A percentile compares a stretch with the other conserved stretches of the same genome.
Conservation (phyloP, 768 basidiomycete genomes). For the Rhodotorula toruloides region DNA sequence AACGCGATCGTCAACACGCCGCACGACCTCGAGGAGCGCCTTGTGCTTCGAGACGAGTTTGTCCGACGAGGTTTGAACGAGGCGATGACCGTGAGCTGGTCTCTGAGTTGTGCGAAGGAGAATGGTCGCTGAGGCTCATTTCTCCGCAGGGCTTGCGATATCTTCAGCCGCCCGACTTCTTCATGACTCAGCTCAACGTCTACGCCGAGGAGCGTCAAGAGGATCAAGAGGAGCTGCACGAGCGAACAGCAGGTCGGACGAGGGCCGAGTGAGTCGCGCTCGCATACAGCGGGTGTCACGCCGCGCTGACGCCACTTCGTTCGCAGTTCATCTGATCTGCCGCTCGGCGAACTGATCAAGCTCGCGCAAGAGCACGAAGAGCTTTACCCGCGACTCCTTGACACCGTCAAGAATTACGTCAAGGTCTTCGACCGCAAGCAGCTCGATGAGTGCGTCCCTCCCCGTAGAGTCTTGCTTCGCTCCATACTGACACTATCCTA, state of each 20-base stretch:
- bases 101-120: no score
- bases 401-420: constrained; percentile 58
- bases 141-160: constrained; percentile 72
- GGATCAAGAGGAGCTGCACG: constrained; percentile 77
- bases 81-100: constrained; percentile 70
- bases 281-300: not conserved
- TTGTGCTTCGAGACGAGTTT: constrained; percentile 76
- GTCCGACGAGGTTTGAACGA: constrained; percentile 75
- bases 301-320: not conserved
- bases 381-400: constrained; percentile 60
- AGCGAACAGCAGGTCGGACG: constrained; percentile 51
- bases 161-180: constrained; percentile 64
- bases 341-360: constrained; percentile 59
- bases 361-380: constrained; percentile 61
- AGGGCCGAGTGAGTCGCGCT: constrained; percentile 2
- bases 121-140: no score
- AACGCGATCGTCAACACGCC: constrained; percentile 74
- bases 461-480: not conserved
- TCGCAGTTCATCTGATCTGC: constrained; percentile 49
- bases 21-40: constrained; percentile 69
- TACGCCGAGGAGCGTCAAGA: constrained; percentile 86
- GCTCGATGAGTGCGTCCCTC: constrained; percentile 56
- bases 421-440: constrained; percentile 56
- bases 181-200: constrained; percentile 73
- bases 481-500: not conserved